Evolutionary conservation across 768 basidiomycete species (phyloP), one percentile per base, ranked within the genome.

Genomic region (Boletus eberwhitei): DNA sequence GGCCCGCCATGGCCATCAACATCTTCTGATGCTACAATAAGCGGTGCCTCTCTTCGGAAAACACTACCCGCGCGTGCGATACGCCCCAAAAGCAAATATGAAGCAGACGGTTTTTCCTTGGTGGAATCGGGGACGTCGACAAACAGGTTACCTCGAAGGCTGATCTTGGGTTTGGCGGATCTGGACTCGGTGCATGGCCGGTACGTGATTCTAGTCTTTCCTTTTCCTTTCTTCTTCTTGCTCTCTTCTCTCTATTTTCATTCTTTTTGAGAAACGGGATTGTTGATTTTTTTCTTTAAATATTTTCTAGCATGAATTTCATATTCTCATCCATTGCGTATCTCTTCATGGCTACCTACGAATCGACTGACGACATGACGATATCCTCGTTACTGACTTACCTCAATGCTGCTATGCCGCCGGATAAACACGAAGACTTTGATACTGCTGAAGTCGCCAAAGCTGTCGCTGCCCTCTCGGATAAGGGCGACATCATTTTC

Each of bases 371-470:
- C 69, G 85, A 88, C 57, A 75, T 90, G 73, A 81, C 81, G 8
- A 83, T 90, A 63, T 85, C 85, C 3, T 73, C 85, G 9, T 73
- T 90, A 24, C 72, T 90, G 34, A 78, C 84, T 4, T 88, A 87
- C 67, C 76, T 90, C 52, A 90, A 90, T 62, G 82, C 87, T 2
- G 87, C 87, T 5, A 80, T 90, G 73, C 88, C 88, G 4, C 75
- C 74, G 26, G 88, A 89, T 65, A 90, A 90, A 70, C 83, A 88
- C 64, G 88, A 90, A 72, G 88, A 90, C 59, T 90, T 88, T 57
- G 88, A 90, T 68, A 88, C 86, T 13, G 77, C 77, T 2, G 88
- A 90, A 71, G 86, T 90, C 17, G 78, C 77, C 7, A 75, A 75
- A 45, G 77, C 76, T 4, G 78, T 78, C 14, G 78, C 73, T 1